Evolutionary conservation across 345 rosid genomes (phyloP), one percentile per base, ranked within the genome.

Genomic region (Garcia nutans): DNA sequence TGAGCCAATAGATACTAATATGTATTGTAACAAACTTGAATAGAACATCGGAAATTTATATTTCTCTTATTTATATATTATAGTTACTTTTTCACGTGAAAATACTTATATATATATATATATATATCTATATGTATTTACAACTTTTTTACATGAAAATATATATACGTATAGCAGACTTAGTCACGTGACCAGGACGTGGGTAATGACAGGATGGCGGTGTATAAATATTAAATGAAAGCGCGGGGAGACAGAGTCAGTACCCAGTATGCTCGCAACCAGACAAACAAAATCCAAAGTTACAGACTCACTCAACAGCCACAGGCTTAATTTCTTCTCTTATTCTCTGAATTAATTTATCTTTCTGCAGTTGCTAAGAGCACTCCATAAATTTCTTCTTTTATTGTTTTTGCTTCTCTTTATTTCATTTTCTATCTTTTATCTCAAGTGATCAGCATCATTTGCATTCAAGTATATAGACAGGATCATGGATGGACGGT

Each of bases 261-360:
- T 56, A 75, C 31, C 2, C 1, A 28, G 31, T 28, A 28, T 28
- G 54, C 19, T 44, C 28, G 23, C 58, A 37, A 63, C 54, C 52
- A 42, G 79, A 60, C 78, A 78, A 73, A 67, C 44, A 60, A 63
- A 61, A 71, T 8, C 68, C 74, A 60, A 59, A 52, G n/a, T 72
- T 64, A 33, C 0, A 31, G 47, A 41, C 20, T 57, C 42, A 52
- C 76, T 70, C 37, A 33, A 33, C 37, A 74, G 26, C 63, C 41
- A 47, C 47, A 8, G 65, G 78, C 84, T 81, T 84, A 83, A 71
- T 85, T 80, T 85, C 84, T 78, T 78, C 74, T 76, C 63, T 55
- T 17, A 50, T 61, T 66, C 31, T 45, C 68, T 78, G 79, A 71
- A 75, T 56, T 65, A 71, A 71, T 82, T 82, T 79, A 70, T 66